Evolutionary conservation across 1,139 yeast species (phyloP).

Genomic region (Yamadazyma sp.): DNA sequence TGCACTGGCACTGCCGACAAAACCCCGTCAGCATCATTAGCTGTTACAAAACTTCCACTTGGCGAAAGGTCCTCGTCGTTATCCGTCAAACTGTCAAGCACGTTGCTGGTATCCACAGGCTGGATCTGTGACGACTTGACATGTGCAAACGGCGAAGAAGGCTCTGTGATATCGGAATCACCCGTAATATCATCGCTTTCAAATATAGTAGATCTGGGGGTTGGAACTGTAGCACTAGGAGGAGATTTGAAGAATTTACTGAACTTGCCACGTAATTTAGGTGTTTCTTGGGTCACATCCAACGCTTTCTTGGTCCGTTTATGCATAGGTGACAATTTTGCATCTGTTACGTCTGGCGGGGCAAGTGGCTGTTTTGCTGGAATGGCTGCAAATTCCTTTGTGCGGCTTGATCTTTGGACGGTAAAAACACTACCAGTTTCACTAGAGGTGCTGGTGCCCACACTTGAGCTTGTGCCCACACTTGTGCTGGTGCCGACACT

Average conservation of each 20-base stretch:
- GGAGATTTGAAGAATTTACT: slow-evolving; percentile 17
- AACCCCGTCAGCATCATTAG: background rate
- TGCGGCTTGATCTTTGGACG: too few species aligned
- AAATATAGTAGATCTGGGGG: slow-evolving; percentile 9
- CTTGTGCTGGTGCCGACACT: too few species aligned
- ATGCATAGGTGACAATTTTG: slow-evolving; percentile 26
- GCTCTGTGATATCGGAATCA: slow-evolving; percentile 39
- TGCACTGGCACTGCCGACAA: slow-evolving; percentile 1
- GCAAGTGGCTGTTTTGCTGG: background rate
- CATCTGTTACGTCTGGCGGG: background rate
- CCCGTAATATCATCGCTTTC: slow-evolving; percentile 26
- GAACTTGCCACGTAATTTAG: slow-evolving; percentile 8
- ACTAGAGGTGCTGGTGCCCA: too few species aligned
- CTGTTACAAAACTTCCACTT: background rate
- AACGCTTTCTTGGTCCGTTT: slow-evolving; percentile 22
- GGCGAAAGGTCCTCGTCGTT: slow-evolving; percentile 11
- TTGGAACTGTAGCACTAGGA: slow-evolving; percentile 5
- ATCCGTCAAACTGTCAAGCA: slow-evolving; percentile 25
- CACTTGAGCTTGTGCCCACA: too few species aligned
- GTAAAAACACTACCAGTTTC: too few species aligned
- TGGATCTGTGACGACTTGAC: slow-evolving; percentile 6
- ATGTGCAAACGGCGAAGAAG: slow-evolving; percentile 26
- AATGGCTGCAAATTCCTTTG: background rate
- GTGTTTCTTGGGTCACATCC: slow-evolving; percentile 10
- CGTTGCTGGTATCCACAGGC: slow-evolving; percentile 14